Base-by-base conservation (phyloP, 2,329 filamentous ascomycete genomes). In the Cadophora sp. region DNA sequence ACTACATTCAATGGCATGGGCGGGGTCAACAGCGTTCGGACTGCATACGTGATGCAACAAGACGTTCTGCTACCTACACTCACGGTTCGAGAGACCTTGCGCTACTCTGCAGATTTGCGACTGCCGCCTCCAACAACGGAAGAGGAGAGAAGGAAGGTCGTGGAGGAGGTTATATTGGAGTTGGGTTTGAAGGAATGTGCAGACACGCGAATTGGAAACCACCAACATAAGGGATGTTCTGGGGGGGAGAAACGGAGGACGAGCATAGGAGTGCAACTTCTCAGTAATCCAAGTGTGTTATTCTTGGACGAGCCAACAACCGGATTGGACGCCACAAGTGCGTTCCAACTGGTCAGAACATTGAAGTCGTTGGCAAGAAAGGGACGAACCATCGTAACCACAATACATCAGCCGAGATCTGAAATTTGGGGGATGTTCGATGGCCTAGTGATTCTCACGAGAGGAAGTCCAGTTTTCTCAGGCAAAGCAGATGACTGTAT, bases 221-320 rank as follows among this genome's bases (percentile, higher is more conserved):
- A 85, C 65, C 84, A 86, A 60, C 89, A 93, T 73, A 89, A 91
- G 55, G 91, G 91, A 0, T 94, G 91, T 73, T 93, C 90, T 55
- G 91, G 92, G 0, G 92, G 91, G 3, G 92, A 94, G 77, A 94
- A 93, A 80, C 83, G 91, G 68, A 82, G 91, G 39, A 90, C 90
- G 0, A 93, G 90, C 69, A 91, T 94, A 58, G 91, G 91, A 2
- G 91, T 94, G 4, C 91, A 94, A 77, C 82, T 94, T 65, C 81
- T 94, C n/a, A 88, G 90, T 4, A 94, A 94, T 74, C 91, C 92
- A 1, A 92, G 90, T 6, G 85, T 94, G 0, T 79, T 94, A 7
- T 94, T 93, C 76, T 84, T 93, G 24, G 92, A 95, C 73, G 92
- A 94, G 73, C 91, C 91, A 0, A 94, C 92, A 0, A 94, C 91